A percentile compares a stretch with the other conserved stretches of the same genome.
These are phyloP conservation scores for Russula lepida DNA, from an alignment of 768 basidiomycete species.

Conservation along the genomic window DNA sequence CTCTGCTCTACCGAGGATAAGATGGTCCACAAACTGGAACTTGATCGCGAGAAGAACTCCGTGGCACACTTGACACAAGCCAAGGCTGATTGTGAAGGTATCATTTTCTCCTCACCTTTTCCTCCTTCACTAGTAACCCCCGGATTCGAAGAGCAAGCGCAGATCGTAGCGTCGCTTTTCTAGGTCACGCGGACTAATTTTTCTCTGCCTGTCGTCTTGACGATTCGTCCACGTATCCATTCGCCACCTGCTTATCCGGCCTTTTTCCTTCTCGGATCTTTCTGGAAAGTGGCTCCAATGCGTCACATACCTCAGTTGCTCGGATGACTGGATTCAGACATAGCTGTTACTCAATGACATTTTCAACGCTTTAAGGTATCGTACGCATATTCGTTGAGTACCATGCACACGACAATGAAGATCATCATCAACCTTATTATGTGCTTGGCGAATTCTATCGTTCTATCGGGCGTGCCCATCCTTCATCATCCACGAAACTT, in stretches of 20 bases:
- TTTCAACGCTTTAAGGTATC: not conserved
- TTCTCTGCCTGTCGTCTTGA: not conserved
- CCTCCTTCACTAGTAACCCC: not conserved
- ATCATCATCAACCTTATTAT: not conserved
- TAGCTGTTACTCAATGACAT: not conserved
- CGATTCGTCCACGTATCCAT: not conserved
- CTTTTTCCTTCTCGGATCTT: not conserved
- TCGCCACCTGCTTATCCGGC: not conserved
- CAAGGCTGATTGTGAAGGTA: slow-evolving; percentile 16
- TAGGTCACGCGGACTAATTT: not conserved
- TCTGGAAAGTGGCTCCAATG: not conserved
- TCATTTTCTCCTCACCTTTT: not conserved
- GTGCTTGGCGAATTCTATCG: not conserved
- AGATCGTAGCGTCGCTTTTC: not conserved
- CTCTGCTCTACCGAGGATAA: not conserved
- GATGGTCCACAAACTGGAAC: not conserved
- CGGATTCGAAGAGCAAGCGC: slow-evolving; percentile 7
- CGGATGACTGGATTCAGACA: not conserved
- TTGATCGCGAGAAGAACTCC: slow-evolving; percentile 9
- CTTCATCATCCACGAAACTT: slow-evolving; percentile 43
- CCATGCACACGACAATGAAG: not conserved
- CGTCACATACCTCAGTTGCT: not conserved
- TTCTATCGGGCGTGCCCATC: slow-evolving; percentile 12
- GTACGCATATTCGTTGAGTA: not conserved
- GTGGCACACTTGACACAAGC: not conserved